Percentiles rank a stretch among this genome's conserved stretches.
Conservation (phyloP, 2,329 filamentous ascomycete genomes). For the Sclerotinia sclerotiorum region DNA sequence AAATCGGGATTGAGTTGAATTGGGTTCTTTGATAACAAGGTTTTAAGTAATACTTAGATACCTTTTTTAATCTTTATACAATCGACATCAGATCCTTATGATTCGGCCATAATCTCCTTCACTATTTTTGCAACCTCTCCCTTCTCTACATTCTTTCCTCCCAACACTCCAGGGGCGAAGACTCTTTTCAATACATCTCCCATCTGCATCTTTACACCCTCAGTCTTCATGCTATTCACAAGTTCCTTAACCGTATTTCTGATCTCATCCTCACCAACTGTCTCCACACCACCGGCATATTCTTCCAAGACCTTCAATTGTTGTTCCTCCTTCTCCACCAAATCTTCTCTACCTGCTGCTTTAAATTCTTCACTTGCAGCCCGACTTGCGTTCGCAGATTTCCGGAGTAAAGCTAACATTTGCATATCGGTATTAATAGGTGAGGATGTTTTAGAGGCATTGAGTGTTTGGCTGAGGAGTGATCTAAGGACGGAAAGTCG, state of each 20-base stretch:
- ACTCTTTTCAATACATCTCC: conserved; percentile 65
- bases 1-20: conserved; percentile 12
- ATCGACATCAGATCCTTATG: conserved; percentile 18
- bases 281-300: conserved; percentile 60
- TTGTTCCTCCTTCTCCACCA: conserved; percentile 67
- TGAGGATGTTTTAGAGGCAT: conserved; percentile 69
- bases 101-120: conserved; percentile 48
- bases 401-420: conserved; percentile 66
- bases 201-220: conserved; percentile 49
- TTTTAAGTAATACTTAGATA: background rate
- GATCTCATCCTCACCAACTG: conserved; percentile 59
- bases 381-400: conserved; percentile 56
- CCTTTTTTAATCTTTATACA: background rate
- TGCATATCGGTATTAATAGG: conserved; percentile 72
- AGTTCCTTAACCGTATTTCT: conserved; percentile 51
- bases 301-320: conserved; percentile 66
- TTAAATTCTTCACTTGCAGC: conserved; percentile 65
- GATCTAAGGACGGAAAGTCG: conserved; percentile 68
- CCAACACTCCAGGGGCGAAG: conserved; percentile 52
- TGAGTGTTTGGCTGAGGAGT: conserved; percentile 68
- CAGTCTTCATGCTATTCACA: conserved; percentile 51
- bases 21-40: background rate
- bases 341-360: conserved; percentile 62
- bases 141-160: conserved; percentile 65
- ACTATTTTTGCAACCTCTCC: conserved; percentile 60